A percentile compares a stretch with the other conserved stretches of the same genome.
Evolutionary conservation across 2,329 filamentous ascomycete genomes (phyloP).

Genomic region (Cladosporium phlei): DNA sequence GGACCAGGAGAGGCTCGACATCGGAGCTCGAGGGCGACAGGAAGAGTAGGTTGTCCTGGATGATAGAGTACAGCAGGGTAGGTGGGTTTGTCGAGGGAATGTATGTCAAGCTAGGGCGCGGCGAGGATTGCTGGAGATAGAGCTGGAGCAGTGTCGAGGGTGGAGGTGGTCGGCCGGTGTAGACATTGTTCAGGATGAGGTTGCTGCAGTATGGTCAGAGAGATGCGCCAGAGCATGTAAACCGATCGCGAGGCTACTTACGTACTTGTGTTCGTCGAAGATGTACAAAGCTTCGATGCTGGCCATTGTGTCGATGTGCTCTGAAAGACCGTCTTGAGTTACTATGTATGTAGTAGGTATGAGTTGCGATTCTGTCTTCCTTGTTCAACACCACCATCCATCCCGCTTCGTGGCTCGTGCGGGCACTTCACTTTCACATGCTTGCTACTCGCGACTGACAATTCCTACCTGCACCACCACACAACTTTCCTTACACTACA

Average conservation of each 20-base stretch:
- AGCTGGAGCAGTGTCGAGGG: slow-evolving; percentile 73
- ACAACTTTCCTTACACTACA: neutral
- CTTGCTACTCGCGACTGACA: neutral
- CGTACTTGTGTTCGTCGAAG: slow-evolving; percentile 90
- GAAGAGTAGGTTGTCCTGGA: slow-evolving; percentile 83
- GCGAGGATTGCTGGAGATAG: slow-evolving; percentile 76
- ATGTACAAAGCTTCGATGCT: slow-evolving; percentile 94
- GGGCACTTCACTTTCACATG: neutral
- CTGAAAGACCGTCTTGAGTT: too few species aligned
- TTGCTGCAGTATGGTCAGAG: slow-evolving; percentile 43
- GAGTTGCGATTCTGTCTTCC: too few species aligned
- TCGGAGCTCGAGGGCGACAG: slow-evolving; percentile 80
- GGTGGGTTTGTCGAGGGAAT: slow-evolving; percentile 76
- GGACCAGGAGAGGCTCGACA: slow-evolving; percentile 79
- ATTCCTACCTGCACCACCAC: neutral
- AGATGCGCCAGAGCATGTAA: slow-evolving; percentile 15
- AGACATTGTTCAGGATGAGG: slow-evolving; percentile 82
- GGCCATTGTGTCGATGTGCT: slow-evolving; percentile 43
- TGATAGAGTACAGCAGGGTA: slow-evolving; percentile 80
- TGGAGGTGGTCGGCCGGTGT: slow-evolving; percentile 74
- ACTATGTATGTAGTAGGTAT: too few species aligned
- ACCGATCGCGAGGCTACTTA: slow-evolving; percentile 24
- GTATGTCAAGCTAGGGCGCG: slow-evolving; percentile 82
- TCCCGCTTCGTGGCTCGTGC: too few species aligned
- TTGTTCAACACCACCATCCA: too few species aligned